Evolutionary conservation across 495 filamentous ascomycete genomes (phyloP), one percentile per base, ranked within the genome.

Genomic region (Tuber microsphaerosporum): DNA sequence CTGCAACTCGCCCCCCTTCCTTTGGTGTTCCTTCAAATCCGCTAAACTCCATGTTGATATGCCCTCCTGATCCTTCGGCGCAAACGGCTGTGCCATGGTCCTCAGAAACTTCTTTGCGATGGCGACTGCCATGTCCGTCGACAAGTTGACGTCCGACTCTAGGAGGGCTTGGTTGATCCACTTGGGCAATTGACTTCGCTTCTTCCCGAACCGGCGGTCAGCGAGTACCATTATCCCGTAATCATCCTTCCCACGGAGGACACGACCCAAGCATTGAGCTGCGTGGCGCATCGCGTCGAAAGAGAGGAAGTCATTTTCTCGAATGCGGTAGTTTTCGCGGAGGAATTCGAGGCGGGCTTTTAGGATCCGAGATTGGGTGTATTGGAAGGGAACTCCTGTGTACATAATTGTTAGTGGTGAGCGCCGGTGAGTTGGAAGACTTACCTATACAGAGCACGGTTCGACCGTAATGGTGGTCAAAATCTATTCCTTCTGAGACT

Each of bases 221-320:
- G 96, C 96, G 26, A 99, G 85, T 19, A 99, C 94, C 95, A 99
- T 99, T 84, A 98, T 91, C 4, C 96, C 96, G 85, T 99, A 99
- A 83, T 99, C 95, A 83, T 98, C 95, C 84, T 99, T 99, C 46
- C 95, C 96, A 76, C 96, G 89, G 41, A 99, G 86, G 26, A 99
- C 96, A 81, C 96, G 94, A 37, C 96, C 96, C 0, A 99, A 87
- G 78, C 96, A 99, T 82, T 99, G 96, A 20, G 96, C 94, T 61
- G 95, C 96, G 82, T 99, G 96, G 41, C 96, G 89, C 94, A 98
- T 99, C 34, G 95, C 96, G 83, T 98, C 95, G 88, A 98, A 99
- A 48, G 96, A 98, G 2, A 99, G 85, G 83, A 99, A 99, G 82
- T 99, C 96, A 80, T 96, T 97, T 84, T 98, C 96, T 68, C 93